phyloP scores from a whole-genome alignment of 2,329 filamentous ascomycete species.

The Chaetomium sp. region DNA sequence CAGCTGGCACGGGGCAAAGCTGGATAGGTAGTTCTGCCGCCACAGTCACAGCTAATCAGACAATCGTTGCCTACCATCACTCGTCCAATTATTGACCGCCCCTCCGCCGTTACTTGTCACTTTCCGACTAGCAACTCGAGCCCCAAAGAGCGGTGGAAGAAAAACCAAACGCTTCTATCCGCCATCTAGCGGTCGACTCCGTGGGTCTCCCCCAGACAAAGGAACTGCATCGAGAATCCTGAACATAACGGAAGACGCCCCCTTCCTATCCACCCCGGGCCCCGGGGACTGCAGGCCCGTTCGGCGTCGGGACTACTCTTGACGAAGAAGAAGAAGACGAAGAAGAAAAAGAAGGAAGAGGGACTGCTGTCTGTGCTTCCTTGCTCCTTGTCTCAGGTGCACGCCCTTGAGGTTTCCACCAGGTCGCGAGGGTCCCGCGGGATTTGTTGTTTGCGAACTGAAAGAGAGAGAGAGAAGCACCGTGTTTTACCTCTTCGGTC shows the following conservation, averaged over 20 bases:
- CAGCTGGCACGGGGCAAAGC: not conserved
- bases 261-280: constrained; percentile 14
- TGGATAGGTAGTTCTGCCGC: constrained; percentile 3
- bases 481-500: constrained; percentile 5
- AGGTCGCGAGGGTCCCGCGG: constrained; percentile 30
- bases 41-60: constrained; percentile 9
- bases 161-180: constrained; percentile 39
- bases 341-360: constrained; percentile 25
- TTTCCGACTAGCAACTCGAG: constrained; percentile 36
- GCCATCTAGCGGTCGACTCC: constrained; percentile 41
- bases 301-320: constrained; percentile 33
- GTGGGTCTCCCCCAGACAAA: constrained; percentile 43
- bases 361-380: constrained; percentile 32
- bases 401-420: constrained; percentile 21
- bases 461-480: constrained; percentile 29
- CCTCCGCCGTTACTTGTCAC: constrained; percentile 34
- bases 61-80: constrained; percentile 1
- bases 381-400: constrained; percentile 33
- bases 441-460: constrained; percentile 35
- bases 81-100: constrained; percentile 15
- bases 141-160: constrained; percentile 44
- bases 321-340: no score
- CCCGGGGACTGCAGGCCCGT: constrained; percentile 32
- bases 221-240: constrained; percentile 39
- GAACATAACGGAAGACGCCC: constrained; percentile 14